phyloP scores from a whole-genome alignment of 1,284 basidiomycete species.

The Trametes versicolor region DNA sequence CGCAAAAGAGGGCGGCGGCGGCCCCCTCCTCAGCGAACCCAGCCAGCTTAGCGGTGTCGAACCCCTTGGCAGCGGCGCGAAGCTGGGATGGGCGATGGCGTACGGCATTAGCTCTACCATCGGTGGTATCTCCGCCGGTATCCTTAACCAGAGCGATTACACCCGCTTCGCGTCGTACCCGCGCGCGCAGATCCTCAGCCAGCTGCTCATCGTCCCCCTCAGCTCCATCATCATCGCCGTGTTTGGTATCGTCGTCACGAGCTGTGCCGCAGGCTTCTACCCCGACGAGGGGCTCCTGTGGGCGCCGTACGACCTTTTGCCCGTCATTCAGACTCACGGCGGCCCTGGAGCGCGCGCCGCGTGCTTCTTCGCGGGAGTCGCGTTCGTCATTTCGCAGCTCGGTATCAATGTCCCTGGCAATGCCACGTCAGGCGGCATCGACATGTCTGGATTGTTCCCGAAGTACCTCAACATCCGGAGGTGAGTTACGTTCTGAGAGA shows the following conservation, averaged over 20 bases:
- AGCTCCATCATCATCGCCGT: conserved; percentile 31
- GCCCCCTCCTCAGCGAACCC: conserved; percentile 30
- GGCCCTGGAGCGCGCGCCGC: conserved; percentile 35
- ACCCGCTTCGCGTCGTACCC: conserved; percentile 37
- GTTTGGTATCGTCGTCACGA: conserved; percentile 36
- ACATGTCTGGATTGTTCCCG: conserved; percentile 33
- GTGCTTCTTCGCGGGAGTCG: conserved; percentile 36
- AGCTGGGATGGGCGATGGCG: conserved; percentile 37
- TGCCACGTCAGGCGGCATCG: conserved; percentile 34
- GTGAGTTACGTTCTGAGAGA: not conserved
- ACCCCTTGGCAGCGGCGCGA: conserved; percentile 18
- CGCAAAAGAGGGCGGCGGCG: conserved; percentile 33
- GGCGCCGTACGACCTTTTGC: conserved; percentile 35
- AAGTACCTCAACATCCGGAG: conserved; percentile 36
- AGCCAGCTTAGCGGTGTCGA: conserved; percentile 27
- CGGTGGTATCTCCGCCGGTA: conserved; percentile 34
- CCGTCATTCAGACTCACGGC: conserved; percentile 29
- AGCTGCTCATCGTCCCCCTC: conserved; percentile 33
- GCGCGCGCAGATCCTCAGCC: conserved; percentile 31
- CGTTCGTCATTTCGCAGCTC: conserved; percentile 34
- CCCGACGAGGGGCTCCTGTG: conserved; percentile 33
- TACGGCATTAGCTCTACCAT: conserved; percentile 37
- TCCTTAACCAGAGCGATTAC: conserved; percentile 40
- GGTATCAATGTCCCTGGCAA: conserved; percentile 39
- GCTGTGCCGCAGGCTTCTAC: conserved; percentile 32